phyloP scores from a whole-genome alignment of 345 rosid genomes.

The Lepidium sativum region DNA sequence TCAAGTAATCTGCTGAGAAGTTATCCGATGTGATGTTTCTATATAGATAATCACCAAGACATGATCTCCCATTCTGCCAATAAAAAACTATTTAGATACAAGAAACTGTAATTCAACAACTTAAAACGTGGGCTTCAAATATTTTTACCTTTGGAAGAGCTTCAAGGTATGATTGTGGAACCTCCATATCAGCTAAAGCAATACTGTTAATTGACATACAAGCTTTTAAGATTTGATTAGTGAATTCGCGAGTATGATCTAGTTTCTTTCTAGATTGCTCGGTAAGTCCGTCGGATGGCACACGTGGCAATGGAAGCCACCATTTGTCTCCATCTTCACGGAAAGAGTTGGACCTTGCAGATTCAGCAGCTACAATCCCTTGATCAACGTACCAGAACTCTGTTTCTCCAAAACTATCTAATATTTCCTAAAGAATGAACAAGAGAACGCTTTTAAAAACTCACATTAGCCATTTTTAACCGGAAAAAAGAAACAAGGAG shows the following conservation, averaged over 20 bases:
- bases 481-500: background rate
- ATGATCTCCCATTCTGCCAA: conserved; percentile 78
- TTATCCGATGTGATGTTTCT: conserved; percentile 75
- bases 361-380: conserved; percentile 65
- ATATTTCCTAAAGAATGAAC: conserved; percentile 47
- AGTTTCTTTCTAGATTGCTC: conserved; percentile 68
- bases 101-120: background rate
- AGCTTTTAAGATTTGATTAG: conserved; percentile 90
- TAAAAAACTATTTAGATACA: background rate
- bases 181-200: conserved; percentile 80
- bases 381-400: conserved; percentile 98
- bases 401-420: conserved; percentile 61
- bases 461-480: background rate
- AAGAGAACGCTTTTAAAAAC: background rate
- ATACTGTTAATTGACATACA: conserved; percentile 84
- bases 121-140: background rate
- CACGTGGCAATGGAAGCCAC: conserved; percentile 99
- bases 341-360: conserved; percentile 72
- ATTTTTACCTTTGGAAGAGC: conserved; percentile 80
- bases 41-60: conserved; percentile 73
- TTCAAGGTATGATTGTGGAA: conserved; percentile 76
- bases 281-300: conserved; percentile 67
- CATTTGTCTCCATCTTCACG: conserved; percentile 89
- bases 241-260: conserved; percentile 65
- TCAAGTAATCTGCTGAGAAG: conserved; percentile 72